These are phyloP conservation scores for Hymenoscyphus albidus DNA, from an alignment of 2,329 filamentous ascomycete species.

Conservation along the genomic window DNA sequence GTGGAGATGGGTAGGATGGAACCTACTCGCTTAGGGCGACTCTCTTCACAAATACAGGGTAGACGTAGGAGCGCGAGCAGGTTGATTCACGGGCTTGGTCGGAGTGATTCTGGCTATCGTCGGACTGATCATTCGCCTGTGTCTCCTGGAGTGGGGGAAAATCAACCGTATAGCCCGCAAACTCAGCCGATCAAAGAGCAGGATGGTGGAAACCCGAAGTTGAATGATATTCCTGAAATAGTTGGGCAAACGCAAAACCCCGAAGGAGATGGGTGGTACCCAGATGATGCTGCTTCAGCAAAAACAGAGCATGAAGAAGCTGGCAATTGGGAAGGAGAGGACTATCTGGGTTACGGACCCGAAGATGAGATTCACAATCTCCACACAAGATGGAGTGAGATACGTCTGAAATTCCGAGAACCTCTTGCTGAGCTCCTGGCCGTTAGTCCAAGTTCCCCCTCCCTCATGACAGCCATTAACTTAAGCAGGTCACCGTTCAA, in stretches of 20 bases:
- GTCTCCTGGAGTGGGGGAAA: not conserved
- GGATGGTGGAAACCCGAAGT: slow-evolving; percentile 4
- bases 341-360: slow-evolving; percentile 20
- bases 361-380: slow-evolving; percentile 31
- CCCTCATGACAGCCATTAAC: not conserved
- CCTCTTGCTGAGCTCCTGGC: slow-evolving; percentile 51
- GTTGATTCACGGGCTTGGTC: slow-evolving; percentile 11
- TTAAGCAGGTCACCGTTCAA: slow-evolving; percentile 31
- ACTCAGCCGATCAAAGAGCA: slow-evolving; percentile 4
- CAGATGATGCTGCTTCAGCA: slow-evolving; percentile 23
- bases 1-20: slow-evolving; percentile 42
- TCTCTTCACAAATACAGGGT: slow-evolving; percentile 25
- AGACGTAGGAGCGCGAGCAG: slow-evolving; percentile 25
- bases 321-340: slow-evolving; percentile 19
- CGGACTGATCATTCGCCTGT: not conserved
- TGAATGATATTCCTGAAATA: not conserved
- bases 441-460: slow-evolving; percentile 31
- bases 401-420: slow-evolving; percentile 46
- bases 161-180: slow-evolving; percentile 2
- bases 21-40: slow-evolving; percentile 25
- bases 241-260: not conserved
- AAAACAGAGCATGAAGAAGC: slow-evolving; percentile 22
- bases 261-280: slow-evolving; percentile 13
- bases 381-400: slow-evolving; percentile 41
- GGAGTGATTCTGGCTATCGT: slow-evolving; percentile 3